Evolutionary conservation across 192 early-diverging fungal species (phyloP), one percentile per base, ranked within the genome.

Genomic region (Backusella luteola): DNA sequence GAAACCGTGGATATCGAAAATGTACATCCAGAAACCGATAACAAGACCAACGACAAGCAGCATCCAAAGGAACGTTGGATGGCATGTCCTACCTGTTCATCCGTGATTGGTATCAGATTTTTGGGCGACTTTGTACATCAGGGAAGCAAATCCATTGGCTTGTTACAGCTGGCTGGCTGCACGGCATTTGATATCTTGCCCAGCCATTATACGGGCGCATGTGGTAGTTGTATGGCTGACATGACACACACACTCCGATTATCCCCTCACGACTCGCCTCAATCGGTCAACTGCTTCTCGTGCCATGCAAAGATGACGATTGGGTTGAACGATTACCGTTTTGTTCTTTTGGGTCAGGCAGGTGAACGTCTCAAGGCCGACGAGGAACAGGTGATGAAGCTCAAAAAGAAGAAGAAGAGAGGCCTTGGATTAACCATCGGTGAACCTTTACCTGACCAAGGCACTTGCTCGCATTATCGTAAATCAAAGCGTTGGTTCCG

Each of bases 401-500:
- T 89, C 32, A 88, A 86, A 71, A 87, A 82, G 35, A 83, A 85
- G 78, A 89, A 82, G 76, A 92, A 77, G 53, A 56, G 21, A 9
- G 21, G 21, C 0, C n/a, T 56, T 56, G 21, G n/a, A 56, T 56
- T 56, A 9, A 87, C 91, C 17, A 85, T 93, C 0, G 95, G 94
- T 5, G 84, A 86, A 75, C 90, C 94, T 17, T 83, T 96, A 34
- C 93, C 95, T 0, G 75, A 92, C 44, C 90, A 92, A 68, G 96
- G 96, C 2, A 83, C 92, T 0, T 98, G 96, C 82, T 84, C 87
- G 66, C 95, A 98, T 71, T 98, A 95, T 80, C 79, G 87, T n/a
- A 94, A 92, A 23, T 56, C 53, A 5, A 90, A 90, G 49, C 87
- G 96, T 26, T 98, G 95, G 94, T 94, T 98, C 83, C 88, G 96